phyloP scores from a whole-genome alignment of 2,329 filamentous ascomycete species.

The Phaeomoniella chlamydospora region DNA sequence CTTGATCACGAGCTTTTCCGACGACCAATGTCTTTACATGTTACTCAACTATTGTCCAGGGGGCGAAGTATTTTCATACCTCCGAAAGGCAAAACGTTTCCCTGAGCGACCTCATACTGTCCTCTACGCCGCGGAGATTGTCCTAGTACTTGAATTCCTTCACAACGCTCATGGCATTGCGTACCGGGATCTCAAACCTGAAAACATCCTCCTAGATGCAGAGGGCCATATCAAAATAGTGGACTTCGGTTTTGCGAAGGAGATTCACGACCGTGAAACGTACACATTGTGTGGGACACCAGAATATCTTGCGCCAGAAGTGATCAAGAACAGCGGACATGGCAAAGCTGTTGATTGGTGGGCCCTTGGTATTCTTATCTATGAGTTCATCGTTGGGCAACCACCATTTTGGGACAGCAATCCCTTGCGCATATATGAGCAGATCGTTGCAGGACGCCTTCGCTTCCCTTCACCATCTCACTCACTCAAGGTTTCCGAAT shows the following conservation, averaged over 20 bases:
- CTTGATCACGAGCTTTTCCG: slow-evolving; percentile 49
- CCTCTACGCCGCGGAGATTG: slow-evolving; percentile 54
- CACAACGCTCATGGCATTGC: slow-evolving; percentile 50
- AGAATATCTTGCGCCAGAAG: slow-evolving; percentile 53
- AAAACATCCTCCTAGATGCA: slow-evolving; percentile 52
- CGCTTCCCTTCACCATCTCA: slow-evolving; percentile 40
- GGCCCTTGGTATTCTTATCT: slow-evolving; percentile 53
- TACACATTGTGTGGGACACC: slow-evolving; percentile 55
- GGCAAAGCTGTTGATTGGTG: slow-evolving; percentile 55
- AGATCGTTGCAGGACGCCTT: slow-evolving; percentile 49
- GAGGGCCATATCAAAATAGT: slow-evolving; percentile 52
- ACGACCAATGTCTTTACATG: slow-evolving; percentile 43
- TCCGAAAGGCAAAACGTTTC: slow-evolving; percentile 47
- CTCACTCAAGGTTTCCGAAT: slow-evolving; percentile 12
- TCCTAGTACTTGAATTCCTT: slow-evolving; percentile 48
- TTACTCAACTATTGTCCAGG: slow-evolving; percentile 53
- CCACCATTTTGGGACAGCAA: slow-evolving; percentile 57
- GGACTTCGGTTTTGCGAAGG: slow-evolving; percentile 55
- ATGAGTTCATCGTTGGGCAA: slow-evolving; percentile 53
- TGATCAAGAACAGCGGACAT: slow-evolving; percentile 51
- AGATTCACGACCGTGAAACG: slow-evolving; percentile 41
- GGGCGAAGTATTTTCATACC: slow-evolving; percentile 52
- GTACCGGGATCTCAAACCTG: slow-evolving; percentile 54
- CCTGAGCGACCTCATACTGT: slow-evolving; percentile 40
- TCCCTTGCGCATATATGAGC: slow-evolving; percentile 55